Percentiles rank a stretch among this genome's conserved stretches.
phyloP scores from a whole-genome alignment of 306 rosid genomes.

The Cucurbita maxima region DNA sequence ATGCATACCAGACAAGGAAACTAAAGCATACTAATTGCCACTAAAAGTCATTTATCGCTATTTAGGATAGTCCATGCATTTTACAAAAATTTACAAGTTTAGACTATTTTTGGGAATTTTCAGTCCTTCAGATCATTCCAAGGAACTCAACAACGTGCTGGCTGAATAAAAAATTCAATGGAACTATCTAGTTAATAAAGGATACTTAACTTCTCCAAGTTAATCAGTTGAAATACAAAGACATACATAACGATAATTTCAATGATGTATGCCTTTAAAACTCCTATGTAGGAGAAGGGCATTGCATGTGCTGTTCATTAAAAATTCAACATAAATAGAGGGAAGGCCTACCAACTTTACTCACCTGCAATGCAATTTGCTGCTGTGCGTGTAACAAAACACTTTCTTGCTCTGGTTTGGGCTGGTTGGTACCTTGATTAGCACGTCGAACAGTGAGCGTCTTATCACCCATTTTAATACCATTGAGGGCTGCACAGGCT shows the following conservation, averaged over 20 bases:
- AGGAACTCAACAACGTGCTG: not conserved
- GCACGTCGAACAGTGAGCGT: conserved; percentile 97
- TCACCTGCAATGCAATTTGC: conserved; percentile 95
- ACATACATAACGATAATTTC: not conserved
- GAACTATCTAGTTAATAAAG: too few species aligned
- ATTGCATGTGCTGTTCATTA: not conserved
- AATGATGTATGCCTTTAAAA: not conserved
- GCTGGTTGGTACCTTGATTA: conserved; percentile 89
- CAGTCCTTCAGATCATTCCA: not conserved
- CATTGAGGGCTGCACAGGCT: conserved; percentile 97
- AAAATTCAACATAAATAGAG: not conserved
- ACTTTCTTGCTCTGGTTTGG: conserved; percentile 92
- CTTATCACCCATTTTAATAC: conserved; percentile 98
- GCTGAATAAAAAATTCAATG: not conserved
- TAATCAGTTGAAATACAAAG: not conserved
- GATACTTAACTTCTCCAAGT: not conserved
- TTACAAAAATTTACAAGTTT: not conserved
- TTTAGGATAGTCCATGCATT: not conserved
- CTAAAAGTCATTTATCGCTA: not conserved
- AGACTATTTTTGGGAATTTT: not conserved
- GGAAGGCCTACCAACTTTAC: not conserved
- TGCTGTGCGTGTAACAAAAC: conserved; percentile 90
- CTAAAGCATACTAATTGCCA: not conserved
- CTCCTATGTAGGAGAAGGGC: not conserved
- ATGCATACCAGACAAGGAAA: not conserved